Base-by-base conservation (phyloP, 495 filamentous ascomycete species). In the Penicillium chermesinum region DNA sequence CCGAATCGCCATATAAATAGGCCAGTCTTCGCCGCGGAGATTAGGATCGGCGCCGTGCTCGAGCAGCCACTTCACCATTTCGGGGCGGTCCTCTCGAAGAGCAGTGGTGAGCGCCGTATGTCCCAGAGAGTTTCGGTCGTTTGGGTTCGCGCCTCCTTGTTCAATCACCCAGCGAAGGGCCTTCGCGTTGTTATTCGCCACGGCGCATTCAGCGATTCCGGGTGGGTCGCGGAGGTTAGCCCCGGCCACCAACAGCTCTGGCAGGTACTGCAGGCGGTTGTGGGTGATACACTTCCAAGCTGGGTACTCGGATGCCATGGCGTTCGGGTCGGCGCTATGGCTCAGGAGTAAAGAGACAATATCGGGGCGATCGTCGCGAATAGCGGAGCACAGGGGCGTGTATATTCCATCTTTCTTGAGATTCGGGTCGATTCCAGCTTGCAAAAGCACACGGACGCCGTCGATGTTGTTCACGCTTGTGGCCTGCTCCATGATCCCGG, bases 281-380 rank as follows among this genome's bases (percentile, higher is more conserved):
- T 80, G 77, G 3, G 77, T 80, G 8, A 80, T 62, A 55, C 77
- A 80, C 48, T 80, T 79, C 65, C 72, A 79, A 13, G 69, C 63
- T 2, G 77, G 76, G 52, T 77, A 78, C 47, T 79, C 75, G n/a
- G 69, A 69, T 20, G 76, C 74, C 40, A 64, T 63, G 9, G 73
- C 46, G 46, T 80, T 82, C 4, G 79, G 75, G 54, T 79, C 70
- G 9, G 77, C 77, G 10, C 74, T 73, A 32, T 69, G 64, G 10
- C 58, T 50, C 13, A 80, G 65, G 1, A 82, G 65, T 7, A 78
- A 62, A 18, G 67, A 49, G 9, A 82, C 63, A 39, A 82, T 74
- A 52, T 77, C 72, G 13, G 63, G 42, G 22, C 71, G 64, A 44
- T 79, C 70, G 44, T 80, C 74, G 21, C 77, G 73, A 53, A 81